A percentile compares a stretch with the other conserved stretches of the same genome.
These are phyloP conservation scores for Zygosaccharomyces gambellarensis DNA, from an alignment of 805 yeast species.

Conservation along the genomic window DNA sequence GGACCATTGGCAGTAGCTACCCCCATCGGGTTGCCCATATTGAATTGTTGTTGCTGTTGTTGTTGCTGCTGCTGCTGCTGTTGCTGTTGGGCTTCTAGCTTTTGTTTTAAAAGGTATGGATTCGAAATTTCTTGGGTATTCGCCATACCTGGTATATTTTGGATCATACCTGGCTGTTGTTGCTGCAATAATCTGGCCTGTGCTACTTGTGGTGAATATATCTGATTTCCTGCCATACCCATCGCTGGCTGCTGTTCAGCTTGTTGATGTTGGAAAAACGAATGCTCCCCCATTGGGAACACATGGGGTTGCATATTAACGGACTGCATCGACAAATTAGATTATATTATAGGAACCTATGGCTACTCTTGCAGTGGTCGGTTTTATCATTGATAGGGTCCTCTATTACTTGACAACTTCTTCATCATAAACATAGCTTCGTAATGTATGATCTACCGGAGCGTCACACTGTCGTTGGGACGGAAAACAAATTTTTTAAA, in stretches of 20 bases:
- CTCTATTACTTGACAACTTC: conserved; percentile 3
- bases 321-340: conserved; percentile 20
- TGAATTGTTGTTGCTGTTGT: conserved; percentile 22
- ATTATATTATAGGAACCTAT: conserved; percentile 10
- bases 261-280: conserved; percentile 23
- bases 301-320: conserved; percentile 28
- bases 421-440: conserved; percentile 9
- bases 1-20: conserved; percentile 19
- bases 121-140: conserved; percentile 20
- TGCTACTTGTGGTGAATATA: conserved; percentile 29
- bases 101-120: conserved; percentile 28
- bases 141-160: conserved; percentile 14
- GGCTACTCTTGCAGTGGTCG: not conserved
- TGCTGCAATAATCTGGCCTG: conserved; percentile 26
- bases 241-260: conserved; percentile 24
- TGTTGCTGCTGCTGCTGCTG: conserved; percentile 19
- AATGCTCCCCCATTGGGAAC: conserved; percentile 30
- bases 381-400: not conserved
- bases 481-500: not conserved
- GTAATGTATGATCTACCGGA: not conserved
- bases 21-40: conserved; percentile 10
- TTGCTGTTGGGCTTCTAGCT: conserved; percentile 23
- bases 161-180: conserved; percentile 20
- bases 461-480: not conserved
- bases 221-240: conserved; percentile 28